phyloP scores from a whole-genome alignment of 257 asterid species.

The Solanum clarkiae region DNA sequence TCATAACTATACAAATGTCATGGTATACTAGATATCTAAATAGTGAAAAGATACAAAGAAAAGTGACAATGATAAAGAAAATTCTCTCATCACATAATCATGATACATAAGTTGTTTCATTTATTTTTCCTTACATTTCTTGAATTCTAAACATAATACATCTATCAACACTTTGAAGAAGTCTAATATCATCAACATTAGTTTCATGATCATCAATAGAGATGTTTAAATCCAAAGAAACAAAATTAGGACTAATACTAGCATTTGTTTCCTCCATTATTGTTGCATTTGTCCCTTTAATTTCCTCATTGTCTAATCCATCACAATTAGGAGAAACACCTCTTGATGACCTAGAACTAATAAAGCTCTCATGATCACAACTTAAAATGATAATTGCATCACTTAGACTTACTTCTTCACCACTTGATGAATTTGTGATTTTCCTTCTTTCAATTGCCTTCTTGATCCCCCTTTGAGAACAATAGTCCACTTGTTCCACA shows the following conservation, averaged over 20 bases:
- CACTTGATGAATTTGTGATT: conserved; percentile 9
- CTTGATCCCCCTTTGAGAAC: conserved; percentile 30
- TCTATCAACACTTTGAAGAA: conserved; percentile 57
- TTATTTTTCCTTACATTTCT: neutral
- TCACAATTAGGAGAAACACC: conserved; percentile 24
- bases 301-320: neutral
- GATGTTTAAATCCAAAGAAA: conserved; percentile 51
- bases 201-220: conserved; percentile 15
- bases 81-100: neutral
- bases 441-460: conserved; percentile 53
- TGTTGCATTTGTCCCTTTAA: too few species aligned
- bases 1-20: neutral
- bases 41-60: neutral
- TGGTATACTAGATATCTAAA: neutral
- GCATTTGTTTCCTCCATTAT: neutral
- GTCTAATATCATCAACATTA: conserved; percentile 24
- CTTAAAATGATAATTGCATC: conserved; percentile 65
- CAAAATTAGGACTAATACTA: neutral
- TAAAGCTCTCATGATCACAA: conserved; percentile 26
- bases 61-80: neutral
- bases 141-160: conserved; percentile 26
- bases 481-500: conserved; percentile 40
- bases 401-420: conserved; percentile 44
- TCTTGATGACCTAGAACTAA: conserved; percentile 33
- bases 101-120: neutral